Evolutionary conservation across 2,329 filamentous ascomycete species (phyloP), one percentile per base, ranked within the genome.

Genomic region (Torrubiella hemipterigena): DNA sequence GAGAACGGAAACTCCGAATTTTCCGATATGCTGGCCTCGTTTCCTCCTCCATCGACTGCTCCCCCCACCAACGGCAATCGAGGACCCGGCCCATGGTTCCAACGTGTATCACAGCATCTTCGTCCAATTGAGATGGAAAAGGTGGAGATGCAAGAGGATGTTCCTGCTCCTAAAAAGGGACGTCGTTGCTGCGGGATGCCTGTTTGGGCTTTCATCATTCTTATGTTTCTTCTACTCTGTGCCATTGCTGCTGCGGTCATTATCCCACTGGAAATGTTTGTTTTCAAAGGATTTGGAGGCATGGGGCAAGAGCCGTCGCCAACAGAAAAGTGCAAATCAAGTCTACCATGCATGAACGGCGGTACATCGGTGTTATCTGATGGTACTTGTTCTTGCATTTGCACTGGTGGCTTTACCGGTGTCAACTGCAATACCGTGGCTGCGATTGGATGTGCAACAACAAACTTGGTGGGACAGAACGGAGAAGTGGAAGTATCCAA

Each of bases 151-250:
- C 38, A 33, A 10, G 39, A 38, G 6, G 36, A 36, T 29, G n/a
- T n/a, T n/a, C n/a, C n/a, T n/a, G n/a, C n/a, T n/a, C 44, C 45
- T 30, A 61, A 58, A 37, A 46, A 43, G 17, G 54, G 64, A 10
- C 73, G 80, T 23, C 73, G 73, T 33, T 93, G 81, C 55, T 98
- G 89, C 48, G 89, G 89, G 12, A 68, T 96, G 44, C 81, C 85
- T 3, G 50, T 81, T 12, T 93, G 84, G 77, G 71, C 69, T 0
- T 87, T 93, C 47, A 56, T 91, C 15, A 48, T 85, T 1, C 49
- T 73, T 9, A 32, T 72, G 12, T 54, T 93, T 14, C 49, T 87
- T 4, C 48, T 86, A 9, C 49, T 94, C 23, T 60, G 81, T 34
- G 64, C 93, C 17, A 65, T 94, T 32, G 76, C 81, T 4, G 83